A percentile compares a stretch with the other conserved stretches of the same genome.
phyloP scores from a whole-genome alignment of 257 asterid species.

The Gentiana straminea region DNA sequence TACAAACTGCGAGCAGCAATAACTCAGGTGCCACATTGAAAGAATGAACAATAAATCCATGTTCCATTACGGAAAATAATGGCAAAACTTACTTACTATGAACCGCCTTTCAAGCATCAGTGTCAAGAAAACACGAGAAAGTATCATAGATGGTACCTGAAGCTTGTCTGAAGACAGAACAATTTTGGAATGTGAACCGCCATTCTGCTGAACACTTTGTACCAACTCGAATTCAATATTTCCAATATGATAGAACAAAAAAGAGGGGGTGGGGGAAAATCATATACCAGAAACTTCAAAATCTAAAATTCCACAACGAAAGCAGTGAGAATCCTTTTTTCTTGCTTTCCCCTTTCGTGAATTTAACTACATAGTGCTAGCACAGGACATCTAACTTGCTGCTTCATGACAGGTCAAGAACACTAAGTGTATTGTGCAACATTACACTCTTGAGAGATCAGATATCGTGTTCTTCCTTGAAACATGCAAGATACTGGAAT shows the following conservation, averaged over 20 bases:
- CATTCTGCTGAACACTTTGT: conserved; percentile 76
- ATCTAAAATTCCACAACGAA: too few relatives aligned
- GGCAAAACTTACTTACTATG: background rate
- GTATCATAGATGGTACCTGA: conserved; percentile 45
- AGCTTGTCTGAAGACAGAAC: conserved; percentile 98
- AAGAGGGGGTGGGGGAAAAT: too few relatives aligned
- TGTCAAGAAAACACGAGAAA: background rate
- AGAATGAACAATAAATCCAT: background rate
- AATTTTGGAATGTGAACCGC: conserved; percentile 66
- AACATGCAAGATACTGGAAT: too few relatives aligned
- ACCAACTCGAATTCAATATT: conserved; percentile 66
- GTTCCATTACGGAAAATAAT: background rate
- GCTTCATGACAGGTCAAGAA: too few relatives aligned
- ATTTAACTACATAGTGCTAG: too few relatives aligned
- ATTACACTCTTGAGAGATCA: too few relatives aligned
- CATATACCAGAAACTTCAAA: too few relatives aligned
- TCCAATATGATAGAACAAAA: conserved; percentile 57
- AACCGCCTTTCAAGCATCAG: background rate
- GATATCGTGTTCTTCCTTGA: too few relatives aligned
- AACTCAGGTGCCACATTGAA: background rate
- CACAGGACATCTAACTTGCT: too few relatives aligned
- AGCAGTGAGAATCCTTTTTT: too few relatives aligned
- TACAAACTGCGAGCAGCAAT: background rate
- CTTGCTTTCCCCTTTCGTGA: too few relatives aligned
- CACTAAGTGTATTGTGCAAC: too few relatives aligned